Conservation (phyloP, 2,329 filamentous ascomycete species). For the Anthostomella pinea region DNA sequence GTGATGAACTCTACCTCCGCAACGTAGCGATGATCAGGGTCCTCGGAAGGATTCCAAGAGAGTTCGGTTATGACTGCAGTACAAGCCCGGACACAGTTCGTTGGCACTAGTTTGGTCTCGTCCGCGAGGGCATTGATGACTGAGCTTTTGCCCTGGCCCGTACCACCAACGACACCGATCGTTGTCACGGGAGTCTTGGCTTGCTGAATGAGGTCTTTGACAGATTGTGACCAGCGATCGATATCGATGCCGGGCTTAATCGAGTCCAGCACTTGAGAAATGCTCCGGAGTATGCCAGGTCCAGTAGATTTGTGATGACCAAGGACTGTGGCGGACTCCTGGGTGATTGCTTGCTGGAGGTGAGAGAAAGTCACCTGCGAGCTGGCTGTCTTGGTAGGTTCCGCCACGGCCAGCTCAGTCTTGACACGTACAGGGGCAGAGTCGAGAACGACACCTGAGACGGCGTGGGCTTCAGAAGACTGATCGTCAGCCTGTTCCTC, state of each 20-base stretch:
- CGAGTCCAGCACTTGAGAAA: constrained; percentile 1
- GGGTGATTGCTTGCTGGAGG: constrained; percentile 8
- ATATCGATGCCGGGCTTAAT: constrained; percentile 2
- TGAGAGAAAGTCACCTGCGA: constrained; percentile 6
- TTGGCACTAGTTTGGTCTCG: constrained; percentile 35
- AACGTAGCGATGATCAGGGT: constrained; percentile 39
- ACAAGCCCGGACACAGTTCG: constrained; percentile 56
- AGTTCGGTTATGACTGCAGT: constrained; percentile 62
- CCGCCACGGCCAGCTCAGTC: too few species aligned
- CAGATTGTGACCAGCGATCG: constrained; percentile 2
- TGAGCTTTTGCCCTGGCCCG: constrained; percentile 24
- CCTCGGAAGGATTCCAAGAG: constrained; percentile 48
- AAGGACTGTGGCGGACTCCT: constrained; percentile 6
- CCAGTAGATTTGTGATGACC: constrained; percentile 6
- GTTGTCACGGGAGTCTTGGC: constrained; percentile 5
- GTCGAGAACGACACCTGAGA: too few species aligned
- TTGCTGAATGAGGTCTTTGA: constrained; percentile 10
- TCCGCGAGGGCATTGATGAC: constrained; percentile 21
- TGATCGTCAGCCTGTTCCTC: too few species aligned
- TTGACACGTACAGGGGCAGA: too few species aligned
- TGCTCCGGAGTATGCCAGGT: constrained; percentile 7
- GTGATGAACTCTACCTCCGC: constrained; percentile 59
- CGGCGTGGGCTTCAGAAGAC: too few species aligned
- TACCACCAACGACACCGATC: constrained; percentile 21
- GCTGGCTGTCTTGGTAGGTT: too few species aligned